Base-by-base conservation (phyloP, 257 asterid species). In the Mentha longifolia region DNA sequence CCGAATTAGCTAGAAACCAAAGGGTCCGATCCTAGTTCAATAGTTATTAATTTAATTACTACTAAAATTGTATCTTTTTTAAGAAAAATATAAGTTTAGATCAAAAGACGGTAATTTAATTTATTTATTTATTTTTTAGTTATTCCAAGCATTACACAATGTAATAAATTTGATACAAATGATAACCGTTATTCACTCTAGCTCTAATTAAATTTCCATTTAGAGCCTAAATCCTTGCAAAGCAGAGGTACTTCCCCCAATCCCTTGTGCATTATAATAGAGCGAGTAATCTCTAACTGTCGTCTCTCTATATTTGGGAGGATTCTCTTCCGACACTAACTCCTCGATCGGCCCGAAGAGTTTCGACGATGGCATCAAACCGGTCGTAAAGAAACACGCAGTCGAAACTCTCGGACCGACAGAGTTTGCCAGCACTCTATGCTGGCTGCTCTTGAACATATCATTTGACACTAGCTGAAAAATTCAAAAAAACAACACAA, bases 341-440 rank as follows among this genome's bases (percentile, higher is more conserved):
- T 87, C 93, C 54, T 72, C 51, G n/a, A 85, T 83, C 2, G 93
- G 90, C 39, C 83, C 93, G 65, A 76, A 83, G 2, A 77, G 2
- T 61, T 83, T 85, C n/a, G 70, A 3, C 5, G 74, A 75, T 14
- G 85, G 85, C 73, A 78, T 62, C 71, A 78, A 46, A n/a, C 80
- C 83, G 0, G 90, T 85, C 6, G 80, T 77, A 39, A 87, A 83
- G 70, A 87, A 87, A 65, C 83, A 71, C 5, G 90, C 93, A 17
- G 74, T 83, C 6, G 86, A 87, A 1, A 83, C 82, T 70, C 93
- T 69, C 16, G 88, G 93, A 11, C 87, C 83, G 1, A 1, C 49
- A 9, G 5, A 11, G 61, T 80, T 82, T 1, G 89, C 82, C 57
- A 86, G 30, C 20, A 82, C 89, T 60, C 85, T 82, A 31, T 84